These are phyloP conservation scores for Crithidia acanthocephali DNA, from an alignment of 208 protist genomes.

Conservation along the genomic window DNA sequence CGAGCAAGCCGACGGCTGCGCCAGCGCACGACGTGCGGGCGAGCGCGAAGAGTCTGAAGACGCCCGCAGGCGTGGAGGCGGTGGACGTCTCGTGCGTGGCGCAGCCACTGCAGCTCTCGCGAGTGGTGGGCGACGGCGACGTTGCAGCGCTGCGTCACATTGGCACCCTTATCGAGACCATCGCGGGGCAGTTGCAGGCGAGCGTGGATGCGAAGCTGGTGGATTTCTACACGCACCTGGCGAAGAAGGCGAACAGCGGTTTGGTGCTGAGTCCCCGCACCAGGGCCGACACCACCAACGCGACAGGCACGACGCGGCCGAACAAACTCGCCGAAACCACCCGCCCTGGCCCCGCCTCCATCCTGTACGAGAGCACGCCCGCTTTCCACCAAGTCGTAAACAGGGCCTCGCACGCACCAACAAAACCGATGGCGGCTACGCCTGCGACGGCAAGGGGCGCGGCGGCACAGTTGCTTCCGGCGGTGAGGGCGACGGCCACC, in stretches of 20 bases:
- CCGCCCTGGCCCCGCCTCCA: background rate
- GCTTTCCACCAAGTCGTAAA: background rate
- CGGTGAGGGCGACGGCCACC: background rate
- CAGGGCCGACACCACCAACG: conserved; percentile 9
- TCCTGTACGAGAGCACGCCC: background rate
- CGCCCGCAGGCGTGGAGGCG: background rate
- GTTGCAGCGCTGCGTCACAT: conserved; percentile 36
- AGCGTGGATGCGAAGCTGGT: conserved; percentile 52
- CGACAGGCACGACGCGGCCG: background rate
- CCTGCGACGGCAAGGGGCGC: too few species aligned
- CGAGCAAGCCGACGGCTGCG: background rate
- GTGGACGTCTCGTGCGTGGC: background rate
- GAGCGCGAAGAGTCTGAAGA: background rate
- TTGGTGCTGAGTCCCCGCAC: conserved; percentile 12
- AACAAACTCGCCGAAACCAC: background rate
- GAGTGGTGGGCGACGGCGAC: conserved; percentile 20
- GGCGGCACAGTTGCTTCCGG: background rate
- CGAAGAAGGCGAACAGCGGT: conserved; percentile 36
- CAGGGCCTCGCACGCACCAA: too few species aligned
- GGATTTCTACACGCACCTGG: conserved; percentile 72
- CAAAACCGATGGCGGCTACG: background rate
- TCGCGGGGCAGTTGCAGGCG: conserved; percentile 29
- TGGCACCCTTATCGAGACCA: conserved; percentile 39
- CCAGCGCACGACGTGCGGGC: background rate
- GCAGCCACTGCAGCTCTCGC: conserved; percentile 12